Base-by-base conservation (phyloP, 352 stramenopile genomes). In the Pythium sukuiense region DNA sequence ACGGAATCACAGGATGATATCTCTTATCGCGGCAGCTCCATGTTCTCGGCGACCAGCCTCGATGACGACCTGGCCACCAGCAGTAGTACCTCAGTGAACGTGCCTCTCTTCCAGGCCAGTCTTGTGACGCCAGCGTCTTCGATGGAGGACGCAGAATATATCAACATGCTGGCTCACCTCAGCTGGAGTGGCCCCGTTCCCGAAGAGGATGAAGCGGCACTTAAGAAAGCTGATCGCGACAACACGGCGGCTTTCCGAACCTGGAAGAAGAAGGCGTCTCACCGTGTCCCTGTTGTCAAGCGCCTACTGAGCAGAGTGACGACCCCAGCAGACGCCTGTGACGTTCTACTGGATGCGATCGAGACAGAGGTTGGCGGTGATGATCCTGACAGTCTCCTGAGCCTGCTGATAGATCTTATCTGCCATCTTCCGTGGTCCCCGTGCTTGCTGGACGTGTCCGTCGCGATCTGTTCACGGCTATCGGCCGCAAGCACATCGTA, bases 31-130 rank as follows among this genome's bases (percentile, higher is more conserved):
- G 20, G 20, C 20, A 24, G 20, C 20, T 24, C 20, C 20, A 24
- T 24, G 20, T 24, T 24, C 20, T 24, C 20, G 20, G 20, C 20
- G 20, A 24, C 20, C 20, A 24, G 20, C 20, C 20, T 24, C 20
- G 20, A 24, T 24, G 20, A 24, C 20, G 20, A 24, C 20, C 20
- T 24, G 20, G 20, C 20, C 20, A 24, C 20, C 20, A 24, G 20
- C 20, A 24, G 20, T 24, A 24, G 20, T 24, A 24, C 20, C 20
- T 24, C 20, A 24, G 20, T 24, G 20, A 24, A 24, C 20, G 20
- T 24, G 20, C 56, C 56, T 37, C 13, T 62, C 5, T 62, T 62
- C 43, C 56, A 54, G 8, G 56, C 56, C 2, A 62, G 56, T n/a
- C 16, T 62, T 1, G 27, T 55, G 11, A 62, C 56, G 5, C 56